phyloP scores from a whole-genome alignment of 139 green algal species.

The Chlamydomonas sphaeroides region DNA sequence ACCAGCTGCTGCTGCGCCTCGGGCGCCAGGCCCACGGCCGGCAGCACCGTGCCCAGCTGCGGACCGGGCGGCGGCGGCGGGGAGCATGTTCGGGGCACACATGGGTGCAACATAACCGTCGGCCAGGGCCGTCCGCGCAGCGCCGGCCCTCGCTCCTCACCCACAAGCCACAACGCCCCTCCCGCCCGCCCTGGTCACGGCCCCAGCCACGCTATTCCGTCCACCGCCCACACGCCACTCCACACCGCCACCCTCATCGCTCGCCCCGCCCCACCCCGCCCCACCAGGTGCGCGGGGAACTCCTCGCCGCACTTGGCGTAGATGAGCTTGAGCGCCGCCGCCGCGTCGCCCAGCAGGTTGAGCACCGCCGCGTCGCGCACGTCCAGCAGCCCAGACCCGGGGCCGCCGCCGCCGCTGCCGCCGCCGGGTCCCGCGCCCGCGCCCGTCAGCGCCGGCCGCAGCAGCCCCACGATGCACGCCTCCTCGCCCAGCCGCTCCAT shows the following conservation, averaged over 20 bases:
- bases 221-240: background rate
- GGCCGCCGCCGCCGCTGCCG: background rate
- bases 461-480: conserved; percentile 67
- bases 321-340: conserved; percentile 68
- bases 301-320: conserved; percentile 56
- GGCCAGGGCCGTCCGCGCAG: no score
- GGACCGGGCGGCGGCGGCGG: no score
- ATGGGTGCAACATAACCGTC: no score
- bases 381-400: conserved; percentile 51
- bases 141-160: no score
- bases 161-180: no score
- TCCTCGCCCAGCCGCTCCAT: conserved; percentile 69
- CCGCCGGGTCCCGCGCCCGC: background rate
- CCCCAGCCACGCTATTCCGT: no score
- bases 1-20: conserved; percentile 67
- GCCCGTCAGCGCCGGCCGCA: conserved; percentile 13
- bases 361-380: conserved; percentile 70
- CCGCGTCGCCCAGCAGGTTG: conserved; percentile 70
- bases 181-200: no score
- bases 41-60: conserved; percentile 48
- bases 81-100: no score
- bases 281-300: conserved; percentile 64
- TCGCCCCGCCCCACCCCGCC: background rate
- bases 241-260: background rate
- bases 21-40: conserved; percentile 52